Base-by-base conservation (phyloP, 228 moss, liverwort and hornwort species). In the Sphagnum fallax region DNA sequence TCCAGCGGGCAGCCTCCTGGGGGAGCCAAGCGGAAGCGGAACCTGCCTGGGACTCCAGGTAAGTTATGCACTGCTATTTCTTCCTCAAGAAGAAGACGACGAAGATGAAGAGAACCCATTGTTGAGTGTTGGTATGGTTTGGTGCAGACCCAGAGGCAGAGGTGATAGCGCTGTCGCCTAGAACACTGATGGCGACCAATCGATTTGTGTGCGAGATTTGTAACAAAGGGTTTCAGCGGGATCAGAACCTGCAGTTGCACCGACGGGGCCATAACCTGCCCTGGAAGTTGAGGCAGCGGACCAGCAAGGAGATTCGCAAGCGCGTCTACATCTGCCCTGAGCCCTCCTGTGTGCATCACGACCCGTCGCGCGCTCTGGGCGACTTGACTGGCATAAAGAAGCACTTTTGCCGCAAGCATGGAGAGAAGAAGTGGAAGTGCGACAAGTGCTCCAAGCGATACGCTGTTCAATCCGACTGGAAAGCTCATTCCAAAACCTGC, bases 351-450 rank as follows among this genome's bases (percentile, higher is more conserved):
- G 98, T 98, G 77, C 98, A 98, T 84, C 98, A 98, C 83, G 98
- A 98, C 86, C 94, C 98, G 75, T 82, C 93, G 84, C 92, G 98
- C 83, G 98, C 98, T 75, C 88, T 98, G 63, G 98, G 98, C 73
- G 98, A 98, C 81, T 84, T 98, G 71, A 98, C 98, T 70, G 98
- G 98, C 69, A 98, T 98, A 65, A 98, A 98, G 76, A 98, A 98
- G 82, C 98, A 98, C 78, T 98, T 98, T 84, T 98, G 98, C 89
- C 93, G 98, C 72, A 98, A 98, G 83, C 98, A 98, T 78, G 98
- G 98, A 66, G 98, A 98, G 81, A 98, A 98, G 79, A 98, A 98
- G 84, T 98, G 98, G 98, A 98, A 98, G 87, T 98, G 98, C 82
- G 98, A 98, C 78, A 98, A 98, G 87, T 98, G 98, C 81, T 92